Conservation (phyloP, 768 basidiomycete genomes). For the Cantharellus anzutake region DNA sequence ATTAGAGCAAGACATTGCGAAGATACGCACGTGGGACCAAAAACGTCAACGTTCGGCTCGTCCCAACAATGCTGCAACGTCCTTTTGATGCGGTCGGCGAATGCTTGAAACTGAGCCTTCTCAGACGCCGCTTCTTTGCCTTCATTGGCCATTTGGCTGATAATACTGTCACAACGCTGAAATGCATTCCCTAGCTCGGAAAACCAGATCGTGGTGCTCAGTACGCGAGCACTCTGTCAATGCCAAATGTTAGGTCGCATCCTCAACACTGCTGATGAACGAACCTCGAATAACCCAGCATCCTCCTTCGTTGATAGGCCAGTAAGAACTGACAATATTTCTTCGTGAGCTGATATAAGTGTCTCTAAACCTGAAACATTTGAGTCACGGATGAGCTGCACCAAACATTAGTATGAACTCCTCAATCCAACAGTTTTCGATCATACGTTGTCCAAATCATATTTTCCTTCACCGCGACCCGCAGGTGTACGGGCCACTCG, state of each 20-base stretch:
- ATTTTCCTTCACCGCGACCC: too few species aligned
- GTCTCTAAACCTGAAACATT: slow-evolving; percentile 35
- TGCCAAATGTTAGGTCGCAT: neutral
- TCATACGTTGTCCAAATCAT: too few species aligned
- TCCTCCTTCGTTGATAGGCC: slow-evolving; percentile 63
- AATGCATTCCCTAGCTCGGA: slow-evolving; percentile 63
- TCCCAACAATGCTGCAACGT: slow-evolving; percentile 62
- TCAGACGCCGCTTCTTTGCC: slow-evolving; percentile 12
- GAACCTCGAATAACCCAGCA: slow-evolving; percentile 42
- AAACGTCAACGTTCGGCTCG: slow-evolving; percentile 47
- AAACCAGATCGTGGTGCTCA: slow-evolving; percentile 61
- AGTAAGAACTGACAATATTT: slow-evolving; percentile 44
- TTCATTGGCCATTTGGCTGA: slow-evolving; percentile 23
- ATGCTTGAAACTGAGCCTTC: slow-evolving; percentile 16
- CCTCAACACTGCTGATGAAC: slow-evolving; percentile 11
- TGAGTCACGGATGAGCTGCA: slow-evolving; percentile 13
- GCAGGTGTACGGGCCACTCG: neutral
- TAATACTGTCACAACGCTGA: slow-evolving; percentile 32
- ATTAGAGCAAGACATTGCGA: too few species aligned
- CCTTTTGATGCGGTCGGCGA: slow-evolving; percentile 28
- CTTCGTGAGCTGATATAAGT: slow-evolving; percentile 41
- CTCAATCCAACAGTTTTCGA: too few species aligned
- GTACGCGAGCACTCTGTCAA: slow-evolving; percentile 60
- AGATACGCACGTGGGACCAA: slow-evolving; percentile 51
- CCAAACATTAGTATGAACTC: too few species aligned